Evolutionary conservation across 2,329 filamentous ascomycete species (phyloP), one percentile per base, ranked within the genome.

Genomic region (Ascochyta fabae): DNA sequence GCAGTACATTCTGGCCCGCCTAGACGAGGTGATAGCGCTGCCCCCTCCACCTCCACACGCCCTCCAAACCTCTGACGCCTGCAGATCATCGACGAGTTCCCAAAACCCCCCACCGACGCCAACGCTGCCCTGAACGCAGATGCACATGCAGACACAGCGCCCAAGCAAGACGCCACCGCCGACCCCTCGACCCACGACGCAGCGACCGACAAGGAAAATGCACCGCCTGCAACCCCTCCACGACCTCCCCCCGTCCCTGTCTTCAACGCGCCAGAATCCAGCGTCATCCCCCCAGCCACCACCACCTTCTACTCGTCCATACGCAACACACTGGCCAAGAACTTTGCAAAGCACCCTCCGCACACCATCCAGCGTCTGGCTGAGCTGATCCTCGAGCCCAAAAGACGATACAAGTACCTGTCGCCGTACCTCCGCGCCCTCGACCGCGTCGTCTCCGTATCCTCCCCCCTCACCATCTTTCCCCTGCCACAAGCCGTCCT

Each of bases 301-400:
- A 62, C 67, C 22, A 68, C 61, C 55, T 70, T 71, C 54, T 75
- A 70, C 64, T 62, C 63, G 3, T 69, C 70, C 0, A 76, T 79
- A 56, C 67, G 69, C 2, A 60, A 76, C 6, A 86, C 88, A 15
- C 80, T 96, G 35, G 80, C 77, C 45, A 81, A 80, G 3, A 84
- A 84, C 62, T 99, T 99, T 75, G 72, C 84, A 22, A 79, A 81
- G 3, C 85, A 90, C 65, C 94, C 95, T 1, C 95, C 95, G 0
- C 92, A 98, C 74, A 98, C 95, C 3, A 85, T 97, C 59, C 95
- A 99, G 77, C 89, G 95, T 35, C 84, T 99, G 22, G 87, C 92
- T 22, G 95, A 99, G 80, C 87, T 98, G 27, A 80, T 96, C 4
- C 81, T 96, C 33, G 78, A 82, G 24, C 95, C 95, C 1, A 88